phyloP scores from a whole-genome alignment of 2,329 filamentous ascomycete species.

The Curvularia lunata region DNA sequence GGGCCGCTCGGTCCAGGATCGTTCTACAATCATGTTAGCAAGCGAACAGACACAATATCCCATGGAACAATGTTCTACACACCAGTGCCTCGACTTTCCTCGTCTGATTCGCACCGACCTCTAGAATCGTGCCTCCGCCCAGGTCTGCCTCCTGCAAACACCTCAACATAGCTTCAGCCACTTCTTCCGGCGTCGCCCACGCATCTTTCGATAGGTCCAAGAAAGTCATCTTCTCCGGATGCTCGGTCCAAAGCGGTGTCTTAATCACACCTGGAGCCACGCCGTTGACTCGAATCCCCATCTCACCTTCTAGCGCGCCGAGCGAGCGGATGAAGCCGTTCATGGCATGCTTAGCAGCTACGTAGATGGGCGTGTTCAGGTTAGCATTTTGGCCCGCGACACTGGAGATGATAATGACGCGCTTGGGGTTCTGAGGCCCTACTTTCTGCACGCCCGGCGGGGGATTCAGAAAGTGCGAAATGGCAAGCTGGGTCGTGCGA shows the following conservation, averaged over 20 bases:
- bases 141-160: conserved; percentile 60
- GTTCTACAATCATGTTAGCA: conserved; percentile 36
- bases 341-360: conserved; percentile 55
- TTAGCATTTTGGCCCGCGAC: conserved; percentile 53
- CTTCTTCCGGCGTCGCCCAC: conserved; percentile 68
- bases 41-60: neutral
- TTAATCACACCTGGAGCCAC: conserved; percentile 67
- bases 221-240: conserved; percentile 64
- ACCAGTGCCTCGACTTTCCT: conserved; percentile 56
- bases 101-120: conserved; percentile 61
- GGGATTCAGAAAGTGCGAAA: conserved; percentile 53
- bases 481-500: conserved; percentile 55
- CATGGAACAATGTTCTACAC: neutral
- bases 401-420: conserved; percentile 53
- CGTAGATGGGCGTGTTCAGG: conserved; percentile 50
- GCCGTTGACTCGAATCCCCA: conserved; percentile 64
- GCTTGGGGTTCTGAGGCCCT: conserved; percentile 51
- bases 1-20: conserved; percentile 60
- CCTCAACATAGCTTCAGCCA: conserved; percentile 64
- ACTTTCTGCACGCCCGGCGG: conserved; percentile 37
- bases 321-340: conserved; percentile 59
- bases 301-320: conserved; percentile 54
- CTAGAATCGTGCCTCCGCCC: conserved; percentile 57
- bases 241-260: conserved; percentile 67
- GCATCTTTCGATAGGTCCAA: conserved; percentile 56